Evolutionary conservation across 2,329 filamentous ascomycete genomes (phyloP).

Genomic region (Dactylellina drechsleri): DNA sequence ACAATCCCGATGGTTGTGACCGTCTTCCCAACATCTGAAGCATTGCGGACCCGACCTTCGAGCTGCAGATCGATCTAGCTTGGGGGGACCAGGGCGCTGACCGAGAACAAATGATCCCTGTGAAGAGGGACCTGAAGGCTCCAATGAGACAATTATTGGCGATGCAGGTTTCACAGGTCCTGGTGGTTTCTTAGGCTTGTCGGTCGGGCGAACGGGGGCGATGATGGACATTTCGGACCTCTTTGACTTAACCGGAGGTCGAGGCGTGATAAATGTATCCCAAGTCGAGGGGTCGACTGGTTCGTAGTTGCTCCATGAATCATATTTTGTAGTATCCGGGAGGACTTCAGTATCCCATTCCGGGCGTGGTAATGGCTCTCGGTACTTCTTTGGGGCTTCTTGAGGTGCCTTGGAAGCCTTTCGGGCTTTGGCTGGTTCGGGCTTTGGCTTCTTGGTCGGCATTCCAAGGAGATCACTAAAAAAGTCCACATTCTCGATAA

Average conservation of each 20-base stretch:
- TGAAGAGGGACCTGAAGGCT: too few species aligned
- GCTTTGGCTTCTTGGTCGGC: neutral
- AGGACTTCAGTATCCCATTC: constrained; percentile 22
- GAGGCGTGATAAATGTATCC: constrained; percentile 1
- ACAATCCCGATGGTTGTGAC: constrained; percentile 22
- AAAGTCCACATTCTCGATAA: constrained; percentile 25
- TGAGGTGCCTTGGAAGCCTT: neutral
- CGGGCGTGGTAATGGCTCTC: constrained; percentile 23
- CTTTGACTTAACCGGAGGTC: neutral
- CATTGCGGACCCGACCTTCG: constrained; percentile 7
- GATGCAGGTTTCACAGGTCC: too few species aligned
- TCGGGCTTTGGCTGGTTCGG: constrained; percentile 7
- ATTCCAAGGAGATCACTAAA: constrained; percentile 22
- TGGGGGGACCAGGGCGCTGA: constrained; percentile 18
- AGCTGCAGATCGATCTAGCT: neutral
- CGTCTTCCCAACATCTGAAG: constrained; percentile 38
- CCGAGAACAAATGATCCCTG: constrained; percentile 13
- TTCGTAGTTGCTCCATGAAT: constrained; percentile 13
- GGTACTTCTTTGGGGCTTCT: neutral
- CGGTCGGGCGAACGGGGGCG: neutral
- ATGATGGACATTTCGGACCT: neutral
- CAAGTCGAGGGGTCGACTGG: constrained; percentile 1
- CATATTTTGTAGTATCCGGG: neutral
- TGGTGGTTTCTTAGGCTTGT: neutral
- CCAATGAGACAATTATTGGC: too few species aligned